Percentiles rank a stretch among this genome's conserved stretches.
phyloP scores from a whole-genome alignment of 805 yeast genomes.

The Lachancea sp. region DNA sequence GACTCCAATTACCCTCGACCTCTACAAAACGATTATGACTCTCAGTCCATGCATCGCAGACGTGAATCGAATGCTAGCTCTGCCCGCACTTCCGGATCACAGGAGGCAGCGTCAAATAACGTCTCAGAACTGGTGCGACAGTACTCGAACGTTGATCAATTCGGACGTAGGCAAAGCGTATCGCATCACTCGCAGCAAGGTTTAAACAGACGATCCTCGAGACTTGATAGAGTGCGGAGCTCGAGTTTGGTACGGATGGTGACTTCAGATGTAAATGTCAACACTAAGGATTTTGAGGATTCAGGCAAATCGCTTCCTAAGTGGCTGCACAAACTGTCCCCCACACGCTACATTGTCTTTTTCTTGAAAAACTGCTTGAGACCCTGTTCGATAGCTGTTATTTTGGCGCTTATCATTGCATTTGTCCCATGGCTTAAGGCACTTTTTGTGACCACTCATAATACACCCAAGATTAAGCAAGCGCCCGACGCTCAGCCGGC shows the following conservation, averaged over 20 bases:
- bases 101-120: conserved; percentile 38
- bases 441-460: conserved; percentile 48
- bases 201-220: conserved; percentile 2
- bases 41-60: background rate
- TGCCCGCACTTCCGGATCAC: conserved; percentile 23
- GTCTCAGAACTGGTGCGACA: conserved; percentile 44
- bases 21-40: background rate
- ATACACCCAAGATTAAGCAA: conserved; percentile 42
- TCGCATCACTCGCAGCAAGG: conserved; percentile 2
- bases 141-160: conserved; percentile 36
- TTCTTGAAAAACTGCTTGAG: conserved; percentile 50
- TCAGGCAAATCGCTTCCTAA: conserved; percentile 28
- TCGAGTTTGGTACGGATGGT: conserved; percentile 29
- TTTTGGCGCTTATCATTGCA: conserved; percentile 57
- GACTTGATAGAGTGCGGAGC: conserved; percentile 16
- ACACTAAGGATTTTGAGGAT: conserved; percentile 26
- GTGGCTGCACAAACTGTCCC: conserved; percentile 24
- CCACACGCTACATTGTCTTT: conserved; percentile 28
- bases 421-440: conserved; percentile 88
- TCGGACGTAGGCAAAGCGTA: conserved; percentile 24
- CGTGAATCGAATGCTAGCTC: conserved; percentile 3
- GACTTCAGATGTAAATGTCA: conserved; percentile 32
- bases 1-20: background rate
- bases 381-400: conserved; percentile 69
- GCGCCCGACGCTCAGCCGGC: conserved; percentile 92